Evolutionary conservation across 441 rosid genomes (phyloP), one percentile per base, ranked within the genome.

Genomic region (Raphanus hybrid): DNA sequence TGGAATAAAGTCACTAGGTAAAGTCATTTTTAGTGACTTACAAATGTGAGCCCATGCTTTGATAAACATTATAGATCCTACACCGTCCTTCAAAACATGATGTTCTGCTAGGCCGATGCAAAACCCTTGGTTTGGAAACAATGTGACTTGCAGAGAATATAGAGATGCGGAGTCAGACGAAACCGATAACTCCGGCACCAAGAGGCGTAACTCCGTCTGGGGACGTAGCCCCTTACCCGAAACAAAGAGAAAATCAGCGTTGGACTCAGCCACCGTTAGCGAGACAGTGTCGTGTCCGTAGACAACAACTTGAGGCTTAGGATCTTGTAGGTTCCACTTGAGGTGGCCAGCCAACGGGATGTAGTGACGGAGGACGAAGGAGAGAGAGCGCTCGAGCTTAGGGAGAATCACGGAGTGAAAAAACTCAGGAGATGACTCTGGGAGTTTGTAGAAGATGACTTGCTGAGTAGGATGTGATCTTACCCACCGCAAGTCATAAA

Each of bases 1-100:
- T 3, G 75, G 75, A 64, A 35, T 63, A 8, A 76, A 43, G 20
- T 70, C 65, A 0, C 82, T 69, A 63, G 45, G 69, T 16, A 55
- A 39, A 52, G 55, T 10, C 3, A 2, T 55, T 34, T 0, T 45
- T 12, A 63, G 5, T 3, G 67, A 63, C 26, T 69, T 69, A 69
- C 75, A 76, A 3, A 69, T 14, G n/a, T 62, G 69, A 63, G 75
- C 75, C 80, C 71, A 77, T 5, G 71, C 9, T 76, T 76, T 70
- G 26, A 63, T 15, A 70, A 70, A 76, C 55, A 2, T 69, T 2
- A 29, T 27, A 4, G 48, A 3, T 11, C 74, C 57, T 52, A 54
- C 27, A 0, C 79, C 70, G 2, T 69, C 79, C 70, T 69, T 69
- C 9, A 37, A 7, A 1, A 61, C 45, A 63, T 76, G 79, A 37